Percentiles rank a stretch among this genome's conserved stretches.
Conservation (phyloP, 2,329 filamentous ascomycete species). For the Phoma sp. region DNA sequence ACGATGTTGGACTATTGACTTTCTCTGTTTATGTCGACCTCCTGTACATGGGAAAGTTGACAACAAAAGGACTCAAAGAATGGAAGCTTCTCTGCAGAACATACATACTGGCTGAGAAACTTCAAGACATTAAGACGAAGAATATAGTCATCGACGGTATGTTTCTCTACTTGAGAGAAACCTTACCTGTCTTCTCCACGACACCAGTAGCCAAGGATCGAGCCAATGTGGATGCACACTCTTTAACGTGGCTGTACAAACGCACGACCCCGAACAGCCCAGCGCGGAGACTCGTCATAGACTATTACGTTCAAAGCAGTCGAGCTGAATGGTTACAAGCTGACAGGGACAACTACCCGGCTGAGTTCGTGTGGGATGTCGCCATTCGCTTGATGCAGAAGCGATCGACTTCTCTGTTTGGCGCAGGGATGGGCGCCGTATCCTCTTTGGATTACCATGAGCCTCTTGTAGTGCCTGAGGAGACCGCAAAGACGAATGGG, state of each 20-base stretch:
- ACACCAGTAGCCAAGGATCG: not conserved
- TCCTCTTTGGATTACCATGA: not conserved
- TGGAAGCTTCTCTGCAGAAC: not conserved
- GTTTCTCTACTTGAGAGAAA: not conserved
- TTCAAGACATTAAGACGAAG: constrained; percentile 1
- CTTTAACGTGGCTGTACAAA: too few relatives aligned
- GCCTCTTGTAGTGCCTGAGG: too few relatives aligned
- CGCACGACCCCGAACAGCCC: not conserved
- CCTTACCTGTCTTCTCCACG: not conserved
- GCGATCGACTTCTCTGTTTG: not conserved
- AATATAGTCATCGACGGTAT: not conserved
- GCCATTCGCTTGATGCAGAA: not conserved
- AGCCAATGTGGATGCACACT: not conserved
- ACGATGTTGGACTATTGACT: not conserved
- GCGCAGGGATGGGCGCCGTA: not conserved
- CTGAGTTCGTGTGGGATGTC: not conserved
- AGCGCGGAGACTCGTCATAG: not conserved
- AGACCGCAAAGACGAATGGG: too few relatives aligned
- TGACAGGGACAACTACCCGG: not conserved
- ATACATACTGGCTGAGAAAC: constrained; percentile 2
- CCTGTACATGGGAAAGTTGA: not conserved
- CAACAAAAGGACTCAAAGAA: not conserved
- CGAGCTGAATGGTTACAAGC: not conserved
- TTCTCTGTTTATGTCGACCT: not conserved
- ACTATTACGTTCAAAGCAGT: not conserved